Conservation (phyloP, 257 asterid species). For the Verbascum thapsus region DNA sequence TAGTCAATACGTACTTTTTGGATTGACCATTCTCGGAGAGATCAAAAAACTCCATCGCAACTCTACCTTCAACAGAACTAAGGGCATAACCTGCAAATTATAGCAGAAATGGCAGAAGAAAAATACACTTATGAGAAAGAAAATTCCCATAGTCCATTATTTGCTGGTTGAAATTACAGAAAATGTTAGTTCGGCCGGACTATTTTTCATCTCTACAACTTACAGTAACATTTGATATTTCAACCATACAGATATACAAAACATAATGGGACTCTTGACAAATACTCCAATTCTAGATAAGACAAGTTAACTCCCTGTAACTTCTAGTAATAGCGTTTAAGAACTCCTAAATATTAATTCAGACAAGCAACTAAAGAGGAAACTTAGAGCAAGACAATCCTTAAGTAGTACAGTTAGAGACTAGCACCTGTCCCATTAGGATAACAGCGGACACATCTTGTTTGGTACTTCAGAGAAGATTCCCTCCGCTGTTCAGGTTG, state of each 20-base stretch:
- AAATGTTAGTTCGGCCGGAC: constrained; percentile 7
- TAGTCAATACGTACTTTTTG: constrained; percentile 58
- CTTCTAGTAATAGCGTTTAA: constrained; percentile 1
- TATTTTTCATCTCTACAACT: not conserved
- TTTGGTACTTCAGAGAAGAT: constrained; percentile 91
- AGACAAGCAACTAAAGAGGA: not conserved
- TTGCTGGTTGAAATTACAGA: constrained; percentile 1
- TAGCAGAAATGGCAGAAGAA: constrained; percentile 25
- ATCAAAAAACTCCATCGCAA: constrained; percentile 90
- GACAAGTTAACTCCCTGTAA: not conserved
- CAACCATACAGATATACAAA: not conserved
- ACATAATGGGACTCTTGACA: not conserved
- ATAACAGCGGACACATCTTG: constrained; percentile 89
- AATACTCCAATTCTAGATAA: constrained; percentile 8
- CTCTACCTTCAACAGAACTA: constrained; percentile 92
- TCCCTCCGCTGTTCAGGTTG: constrained; percentile 96
- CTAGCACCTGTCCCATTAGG: constrained; percentile 90
- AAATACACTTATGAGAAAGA: constrained; percentile 14
- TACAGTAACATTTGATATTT: constrained; percentile 6
- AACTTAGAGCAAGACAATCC: constrained; percentile 1
- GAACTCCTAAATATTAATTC: not conserved
- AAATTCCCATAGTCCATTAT: not conserved
- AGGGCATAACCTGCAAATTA: constrained; percentile 85
- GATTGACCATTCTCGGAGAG: constrained; percentile 79
- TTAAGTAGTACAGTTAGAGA: constrained; percentile 22